Conservation (phyloP, 768 basidiomycete genomes). For the Kockovaella imperatae region DNA sequence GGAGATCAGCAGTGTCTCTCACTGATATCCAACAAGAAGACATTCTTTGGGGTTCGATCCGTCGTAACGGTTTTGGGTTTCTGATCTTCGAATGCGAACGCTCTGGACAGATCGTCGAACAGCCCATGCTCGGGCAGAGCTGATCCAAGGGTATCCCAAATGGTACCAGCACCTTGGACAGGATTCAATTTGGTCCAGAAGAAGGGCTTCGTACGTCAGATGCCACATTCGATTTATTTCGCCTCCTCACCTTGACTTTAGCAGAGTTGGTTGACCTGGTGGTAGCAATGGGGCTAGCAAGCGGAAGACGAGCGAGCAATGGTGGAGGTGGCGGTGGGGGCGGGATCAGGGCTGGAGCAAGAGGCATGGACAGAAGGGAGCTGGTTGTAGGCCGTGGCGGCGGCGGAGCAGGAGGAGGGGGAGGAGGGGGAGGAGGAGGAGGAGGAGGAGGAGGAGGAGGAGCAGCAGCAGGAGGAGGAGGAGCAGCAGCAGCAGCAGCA, state of each 20-base stretch:
- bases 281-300: too few species aligned
- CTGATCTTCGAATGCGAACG: slow-evolving; percentile 53
- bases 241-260: neutral
- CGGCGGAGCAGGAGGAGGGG: slow-evolving; percentile 16
- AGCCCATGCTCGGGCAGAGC: slow-evolving; percentile 48
- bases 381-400: slow-evolving; percentile 19
- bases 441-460: slow-evolving; percentile 10
- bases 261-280: too few species aligned
- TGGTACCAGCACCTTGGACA: slow-evolving; percentile 49
- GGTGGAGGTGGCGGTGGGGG: slow-evolving; percentile 40
- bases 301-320: slow-evolving; percentile 43
- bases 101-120: slow-evolving; percentile 64
- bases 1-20: slow-evolving; percentile 6
- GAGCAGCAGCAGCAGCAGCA: neutral
- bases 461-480: neutral
- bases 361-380: too few species aligned
- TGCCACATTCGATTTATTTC: too few species aligned
- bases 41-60: slow-evolving; percentile 53
- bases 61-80: slow-evolving; percentile 33
- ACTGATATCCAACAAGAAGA: slow-evolving; percentile 66
- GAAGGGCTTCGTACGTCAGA: slow-evolving; percentile 54
- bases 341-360: neutral
- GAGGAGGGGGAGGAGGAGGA: slow-evolving; percentile 31
- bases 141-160: slow-evolving; percentile 68
- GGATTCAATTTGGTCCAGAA: slow-evolving; percentile 78